Base-by-base conservation (phyloP, 768 basidiomycete species). In the Lenzites betulinus region DNA sequence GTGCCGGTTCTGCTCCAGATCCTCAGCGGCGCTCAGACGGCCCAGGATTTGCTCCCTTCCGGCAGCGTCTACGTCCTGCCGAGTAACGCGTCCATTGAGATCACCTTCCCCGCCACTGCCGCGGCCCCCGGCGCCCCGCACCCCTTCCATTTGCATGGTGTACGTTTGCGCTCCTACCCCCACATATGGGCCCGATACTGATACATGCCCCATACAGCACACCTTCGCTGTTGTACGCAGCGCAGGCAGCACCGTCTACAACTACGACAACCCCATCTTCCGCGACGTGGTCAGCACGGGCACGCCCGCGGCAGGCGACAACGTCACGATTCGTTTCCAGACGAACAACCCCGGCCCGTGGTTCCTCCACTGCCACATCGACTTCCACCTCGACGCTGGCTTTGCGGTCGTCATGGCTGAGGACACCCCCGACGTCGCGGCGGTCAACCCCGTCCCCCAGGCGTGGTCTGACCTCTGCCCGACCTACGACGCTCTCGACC, bases 281-380 rank as follows among this genome's bases (percentile, higher is more conserved):
- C 71, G 77, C 30, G 77, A 78, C 59, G 62, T 63, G 25, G 66
- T 70, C 36, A 64, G 52, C 61, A 65, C 67, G 25, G 65, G 67
- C 33, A 59, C 53, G 16, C 62, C 62, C 35, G 43, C 26, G 9
- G 47, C 57, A 9, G 54, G 53, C 16, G 65, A 65, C 59, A 60
- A 68, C 25, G 65, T 68, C 51, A 68, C 63, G n/a, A 60, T 68
- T 30, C 65, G 69, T 39, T 68, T 70, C 62, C 39, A 58, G 53
- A 70, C 87, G 1, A 84, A 89, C 70, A 89, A 88, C 72, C 76
- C 85, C 20, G 86, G 85, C 16, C 81, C 81, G 23, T 85, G 84
- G 79, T 72, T 71, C 58, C 59, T 69, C 42, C 67, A 70, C 51
- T 68, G 71, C 57, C 68, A 69, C 58, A 69, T 69, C 51, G 68